Percentiles rank a stretch among this genome's conserved stretches.
These are phyloP conservation scores for Fusarium brevicatenulatum DNA, from an alignment of 2,329 filamentous ascomycete species.

Conservation along the genomic window DNA sequence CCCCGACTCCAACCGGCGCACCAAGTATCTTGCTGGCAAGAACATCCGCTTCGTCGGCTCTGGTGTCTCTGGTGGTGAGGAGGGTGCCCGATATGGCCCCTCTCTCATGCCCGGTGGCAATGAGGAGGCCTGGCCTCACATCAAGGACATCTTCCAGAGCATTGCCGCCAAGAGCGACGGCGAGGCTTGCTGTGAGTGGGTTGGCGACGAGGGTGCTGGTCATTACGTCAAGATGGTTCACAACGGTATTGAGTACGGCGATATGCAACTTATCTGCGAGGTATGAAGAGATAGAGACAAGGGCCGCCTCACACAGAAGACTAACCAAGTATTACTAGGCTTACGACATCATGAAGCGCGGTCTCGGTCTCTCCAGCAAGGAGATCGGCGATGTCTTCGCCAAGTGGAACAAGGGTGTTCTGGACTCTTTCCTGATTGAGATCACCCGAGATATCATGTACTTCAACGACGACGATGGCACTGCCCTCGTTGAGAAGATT, in stretches of 20 bases:
- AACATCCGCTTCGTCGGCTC: slow-evolving; percentile 95
- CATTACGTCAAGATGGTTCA: slow-evolving; percentile 99
- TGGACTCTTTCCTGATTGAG: slow-evolving; percentile 99
- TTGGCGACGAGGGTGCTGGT: slow-evolving; percentile 98
- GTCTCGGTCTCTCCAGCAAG: slow-evolving; percentile 86
- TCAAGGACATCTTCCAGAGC: slow-evolving; percentile 99
- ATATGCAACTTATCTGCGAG: slow-evolving; percentile 99
- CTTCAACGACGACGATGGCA: slow-evolving; percentile 95
- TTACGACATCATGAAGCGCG: slow-evolving; percentile 99
- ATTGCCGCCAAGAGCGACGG: slow-evolving; percentile 97
- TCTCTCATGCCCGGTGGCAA: slow-evolving; percentile 99
- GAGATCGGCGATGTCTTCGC: slow-evolving; percentile 95
- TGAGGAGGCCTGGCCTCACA: slow-evolving; percentile 96
- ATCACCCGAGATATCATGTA: slow-evolving; percentile 99
- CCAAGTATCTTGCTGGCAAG: slow-evolving; percentile 86
- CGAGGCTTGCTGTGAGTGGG: slow-evolving; percentile 99
- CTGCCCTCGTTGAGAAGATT: slow-evolving; percentile 96
- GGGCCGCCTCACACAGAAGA: neutral
- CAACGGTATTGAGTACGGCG: slow-evolving; percentile 99
- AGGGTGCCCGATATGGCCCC: slow-evolving; percentile 97
- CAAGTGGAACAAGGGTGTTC: slow-evolving; percentile 98
- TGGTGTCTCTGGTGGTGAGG: slow-evolving; percentile 98
- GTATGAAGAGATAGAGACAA: slow-evolving; percentile 60
- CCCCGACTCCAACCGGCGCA: slow-evolving; percentile 98
- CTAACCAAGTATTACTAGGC: slow-evolving; percentile 67